Evolutionary conservation across 345 rosid genomes (phyloP), one percentile per base, ranked within the genome.

Genomic region (Populus pruinosa): DNA sequence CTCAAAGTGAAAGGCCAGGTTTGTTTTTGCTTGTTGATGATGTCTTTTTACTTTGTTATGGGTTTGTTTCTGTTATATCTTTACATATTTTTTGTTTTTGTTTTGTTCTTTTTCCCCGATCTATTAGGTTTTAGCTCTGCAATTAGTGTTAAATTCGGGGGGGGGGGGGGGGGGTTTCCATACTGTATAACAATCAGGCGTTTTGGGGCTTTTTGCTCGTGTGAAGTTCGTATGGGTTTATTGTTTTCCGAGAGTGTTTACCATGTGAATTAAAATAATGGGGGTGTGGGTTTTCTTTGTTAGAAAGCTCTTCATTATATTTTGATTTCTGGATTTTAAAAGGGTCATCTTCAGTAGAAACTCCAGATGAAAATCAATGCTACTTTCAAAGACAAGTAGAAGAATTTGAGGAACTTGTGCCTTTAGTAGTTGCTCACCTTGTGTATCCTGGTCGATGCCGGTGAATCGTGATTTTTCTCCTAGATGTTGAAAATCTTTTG

Each of bases 1-100:
- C 97, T 93, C 61, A 93, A 93, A 76, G 98, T 93, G 78, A 91
- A 93, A 83, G 94, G 97, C 61, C 97, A 94, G 97, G 98, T 50
- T 3, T 72, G 27, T 47, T 55, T 31, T 18, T 10, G 14, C n/a
- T 20, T 27, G 5, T 14, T 13, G 3, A 53, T 41, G 5, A 55
- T 8, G 35, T 72, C n/a, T 18, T 29, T 68, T 20, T 25, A 18
- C 11, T 12, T 17, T 27, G 17, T 35, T 38, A 5, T 43, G 33
- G 7, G 23, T 33, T 1, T 21, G 55, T 39, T 66, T 73, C 1
- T n/a, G 10, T 14, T 53, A 18, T 2, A 6, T 53, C n/a, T 20
- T 53, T 50, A 18, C 59, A 50, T 50, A 18, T 18, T 1, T 43
- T 0, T 55, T 7, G 25, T 8, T 53, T 31, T 33, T 5, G 23